phyloP scores from a whole-genome alignment of 129 eudicot species.

The Flaveria ramosissima region DNA sequence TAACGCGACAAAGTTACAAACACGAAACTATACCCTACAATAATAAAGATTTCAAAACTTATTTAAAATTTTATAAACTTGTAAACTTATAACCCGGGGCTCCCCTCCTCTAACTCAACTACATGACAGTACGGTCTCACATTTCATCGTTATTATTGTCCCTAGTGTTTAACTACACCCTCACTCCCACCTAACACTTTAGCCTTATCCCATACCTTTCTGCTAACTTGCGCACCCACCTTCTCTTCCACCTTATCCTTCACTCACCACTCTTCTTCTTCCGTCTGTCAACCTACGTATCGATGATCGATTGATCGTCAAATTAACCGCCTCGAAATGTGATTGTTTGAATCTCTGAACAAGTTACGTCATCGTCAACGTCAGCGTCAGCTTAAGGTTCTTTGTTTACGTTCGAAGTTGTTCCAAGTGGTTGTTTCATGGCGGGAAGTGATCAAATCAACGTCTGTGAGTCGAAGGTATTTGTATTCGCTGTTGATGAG shows the following conservation, averaged over 20 bases:
- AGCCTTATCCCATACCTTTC: constrained; percentile 22
- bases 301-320: not conserved
- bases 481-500: not conserved
- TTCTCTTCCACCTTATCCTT: constrained; percentile 47
- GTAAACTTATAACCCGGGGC: not conserved
- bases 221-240: constrained; percentile 47
- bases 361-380: not conserved
- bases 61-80: not conserved
- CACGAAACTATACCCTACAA: not conserved
- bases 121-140: constrained; percentile 9
- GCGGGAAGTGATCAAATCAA: constrained; percentile 54
- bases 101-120: constrained; percentile 13
- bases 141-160: constrained; percentile 38
- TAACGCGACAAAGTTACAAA: not conserved
- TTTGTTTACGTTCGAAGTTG: constrained; percentile 14
- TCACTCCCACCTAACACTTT: constrained; percentile 31
- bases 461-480: constrained; percentile 57
- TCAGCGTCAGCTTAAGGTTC: constrained; percentile 15
- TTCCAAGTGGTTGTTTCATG: constrained; percentile 31
- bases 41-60: not conserved
- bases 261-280: constrained; percentile 31
- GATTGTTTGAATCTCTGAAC: constrained; percentile 9
- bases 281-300: constrained; percentile 39
- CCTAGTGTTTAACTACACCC: constrained; percentile 35
- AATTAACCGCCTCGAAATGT: constrained; percentile 22